phyloP scores from a whole-genome alignment of 495 filamentous ascomycete species.

The Penicillium taxi region DNA sequence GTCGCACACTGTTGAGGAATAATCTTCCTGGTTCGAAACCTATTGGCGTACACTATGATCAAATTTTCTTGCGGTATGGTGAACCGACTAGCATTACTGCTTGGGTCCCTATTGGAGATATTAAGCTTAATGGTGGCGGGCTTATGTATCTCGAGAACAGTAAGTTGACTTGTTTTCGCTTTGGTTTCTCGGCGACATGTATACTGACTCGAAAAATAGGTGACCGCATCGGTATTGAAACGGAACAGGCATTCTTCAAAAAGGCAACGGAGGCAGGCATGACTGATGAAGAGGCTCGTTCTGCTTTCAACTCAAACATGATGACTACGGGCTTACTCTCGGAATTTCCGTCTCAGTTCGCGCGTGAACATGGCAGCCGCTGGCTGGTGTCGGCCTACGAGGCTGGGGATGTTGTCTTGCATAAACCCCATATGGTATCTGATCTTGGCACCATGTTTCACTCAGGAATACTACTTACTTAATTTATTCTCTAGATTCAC shows the following conservation, averaged over 20 bases:
- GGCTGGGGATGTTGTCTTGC: conserved; percentile 55
- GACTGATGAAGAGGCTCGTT: conserved; percentile 43
- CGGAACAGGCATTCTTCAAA: conserved; percentile 42
- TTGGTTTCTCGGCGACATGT: background rate
- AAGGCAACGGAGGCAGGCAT: conserved; percentile 38
- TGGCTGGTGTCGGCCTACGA: conserved; percentile 51
- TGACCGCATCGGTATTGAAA: conserved; percentile 31
- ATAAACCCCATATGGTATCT: conserved; percentile 47
- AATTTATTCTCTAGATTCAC: conserved; percentile 38
- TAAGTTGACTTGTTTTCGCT: conserved; percentile 10
- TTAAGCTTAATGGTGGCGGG: conserved; percentile 49
- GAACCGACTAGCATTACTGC: conserved; percentile 51
- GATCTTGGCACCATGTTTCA: background rate
- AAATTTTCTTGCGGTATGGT: conserved; percentile 55
- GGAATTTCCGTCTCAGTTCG: conserved; percentile 39
- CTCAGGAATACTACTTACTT: conserved; percentile 1
- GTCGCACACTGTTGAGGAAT: conserved; percentile 47
- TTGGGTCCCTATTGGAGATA: conserved; percentile 59
- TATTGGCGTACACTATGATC: conserved; percentile 59
- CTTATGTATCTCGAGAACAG: conserved; percentile 54
- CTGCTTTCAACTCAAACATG: conserved; percentile 53
- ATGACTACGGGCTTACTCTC: conserved; percentile 43
- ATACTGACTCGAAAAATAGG: conserved; percentile 16
- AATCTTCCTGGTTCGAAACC: conserved; percentile 52
- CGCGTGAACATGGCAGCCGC: conserved; percentile 29